Conservation (phyloP, 2,329 filamentous ascomycete genomes). For the Bipolaris sorokiniana region DNA sequence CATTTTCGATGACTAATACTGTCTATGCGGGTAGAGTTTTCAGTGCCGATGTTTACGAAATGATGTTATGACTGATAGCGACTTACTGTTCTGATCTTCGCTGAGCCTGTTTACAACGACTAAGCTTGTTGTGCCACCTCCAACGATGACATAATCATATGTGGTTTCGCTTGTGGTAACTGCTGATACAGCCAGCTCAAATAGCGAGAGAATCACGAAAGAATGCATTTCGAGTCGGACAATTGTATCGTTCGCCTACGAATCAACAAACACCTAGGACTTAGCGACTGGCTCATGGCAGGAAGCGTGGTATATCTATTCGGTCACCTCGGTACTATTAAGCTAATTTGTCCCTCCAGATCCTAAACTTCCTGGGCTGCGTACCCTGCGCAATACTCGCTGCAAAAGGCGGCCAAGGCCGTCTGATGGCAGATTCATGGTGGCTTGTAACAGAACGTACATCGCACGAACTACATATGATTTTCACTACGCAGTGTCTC, state of each 20-base stretch:
- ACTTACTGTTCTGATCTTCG: constrained; percentile 20
- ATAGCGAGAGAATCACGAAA: constrained; percentile 1
- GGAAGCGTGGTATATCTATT: constrained; percentile 11
- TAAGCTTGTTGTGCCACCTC: constrained; percentile 30
- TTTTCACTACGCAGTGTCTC: background rate
- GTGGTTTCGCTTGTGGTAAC: constrained; percentile 1
- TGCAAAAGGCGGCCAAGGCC: constrained; percentile 13
- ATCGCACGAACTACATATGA: constrained; percentile 6
- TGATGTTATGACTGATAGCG: background rate
- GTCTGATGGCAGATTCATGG: constrained; percentile 19
- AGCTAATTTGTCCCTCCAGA: background rate
- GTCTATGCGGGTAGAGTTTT: constrained; percentile 11
- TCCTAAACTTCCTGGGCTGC: constrained; percentile 11
- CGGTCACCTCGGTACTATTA: background rate
- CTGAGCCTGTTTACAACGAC: constrained; percentile 29
- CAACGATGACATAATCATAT: constrained; percentile 35
- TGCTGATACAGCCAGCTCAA: background rate
- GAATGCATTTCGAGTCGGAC: background rate
- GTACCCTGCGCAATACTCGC: constrained; percentile 5
- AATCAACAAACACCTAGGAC: background rate
- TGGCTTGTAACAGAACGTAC: constrained; percentile 6
- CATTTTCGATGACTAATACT: constrained; percentile 29
- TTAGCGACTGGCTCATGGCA: constrained; percentile 14
- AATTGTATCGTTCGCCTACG: constrained; percentile 7
- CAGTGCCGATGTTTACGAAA: background rate